Evolutionary conservation across 2,329 filamentous ascomycete species (phyloP).

Genomic region (Aspergillus terreus): DNA sequence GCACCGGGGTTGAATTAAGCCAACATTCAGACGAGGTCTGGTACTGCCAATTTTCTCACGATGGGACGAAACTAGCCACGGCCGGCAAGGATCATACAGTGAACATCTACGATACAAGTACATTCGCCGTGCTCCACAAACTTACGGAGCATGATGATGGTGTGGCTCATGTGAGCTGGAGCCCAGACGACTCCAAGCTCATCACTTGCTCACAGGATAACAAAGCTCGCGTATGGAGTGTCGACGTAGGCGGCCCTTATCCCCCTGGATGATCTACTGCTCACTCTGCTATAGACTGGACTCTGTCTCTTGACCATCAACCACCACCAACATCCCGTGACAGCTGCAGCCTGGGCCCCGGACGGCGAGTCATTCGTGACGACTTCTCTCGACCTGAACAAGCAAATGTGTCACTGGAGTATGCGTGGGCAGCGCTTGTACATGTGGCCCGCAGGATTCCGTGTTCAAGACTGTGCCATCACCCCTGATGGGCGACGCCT

Average conservation of each 20-base stretch:
- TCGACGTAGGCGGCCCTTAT: slow-evolving; percentile 49
- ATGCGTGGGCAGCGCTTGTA: slow-evolving; percentile 59
- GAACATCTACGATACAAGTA: slow-evolving; percentile 74
- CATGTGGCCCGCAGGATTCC: slow-evolving; percentile 66
- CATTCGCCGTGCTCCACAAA: slow-evolving; percentile 61
- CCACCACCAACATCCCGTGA: slow-evolving; percentile 78
- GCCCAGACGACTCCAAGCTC: slow-evolving; percentile 81
- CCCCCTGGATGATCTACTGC: not conserved
- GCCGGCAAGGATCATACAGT: slow-evolving; percentile 72
- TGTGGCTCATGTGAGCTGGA: slow-evolving; percentile 83
- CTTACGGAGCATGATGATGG: slow-evolving; percentile 65
- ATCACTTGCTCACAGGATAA: slow-evolving; percentile 78
- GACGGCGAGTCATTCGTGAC: slow-evolving; percentile 76
- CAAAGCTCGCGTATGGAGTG: slow-evolving; percentile 72
- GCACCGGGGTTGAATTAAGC: slow-evolving; percentile 65
- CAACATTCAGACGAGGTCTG: slow-evolving; percentile 82
- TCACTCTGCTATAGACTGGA: slow-evolving; percentile 54
- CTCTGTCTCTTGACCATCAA: slow-evolving; percentile 60
- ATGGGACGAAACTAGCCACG: slow-evolving; percentile 77
- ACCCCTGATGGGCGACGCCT: slow-evolving; percentile 76
- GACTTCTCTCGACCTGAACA: slow-evolving; percentile 66
- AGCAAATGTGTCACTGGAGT: slow-evolving; percentile 69
- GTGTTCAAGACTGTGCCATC: slow-evolving; percentile 81
- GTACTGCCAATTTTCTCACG: slow-evolving; percentile 85
- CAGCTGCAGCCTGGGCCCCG: slow-evolving; percentile 81